Evolutionary conservation across 1,284 basidiomycete genomes (phyloP), one percentile per base, ranked within the genome.

Genomic region (Athelia psychrophila): DNA sequence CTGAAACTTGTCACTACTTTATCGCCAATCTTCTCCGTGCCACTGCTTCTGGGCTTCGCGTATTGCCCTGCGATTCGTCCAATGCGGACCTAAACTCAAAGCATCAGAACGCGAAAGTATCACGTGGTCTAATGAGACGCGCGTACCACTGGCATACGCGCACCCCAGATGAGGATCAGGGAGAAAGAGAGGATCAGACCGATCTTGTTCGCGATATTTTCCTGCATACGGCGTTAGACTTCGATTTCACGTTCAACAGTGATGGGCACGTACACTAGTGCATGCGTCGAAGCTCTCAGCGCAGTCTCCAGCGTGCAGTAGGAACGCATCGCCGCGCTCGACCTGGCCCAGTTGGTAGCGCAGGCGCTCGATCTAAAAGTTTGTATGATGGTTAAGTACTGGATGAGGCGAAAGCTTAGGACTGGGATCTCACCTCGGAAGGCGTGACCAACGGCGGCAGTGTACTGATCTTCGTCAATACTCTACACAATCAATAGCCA

Each of bases 281-380:
- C 93, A 95, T 1, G 92, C 91, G 60, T 93, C 89, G 62, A 96
- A 95, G 64, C 91, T 89, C 69, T 96, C 95, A 20, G 95, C 96
- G 62, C 95, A 99, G 66, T 99, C 97, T 10, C 96, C 97, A 2
- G 95, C 95, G 59, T 99, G 96, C 0, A 99, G 80, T 25, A 99
- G 78, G 71, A 99, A 99, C 0, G 94, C 94, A 63, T 95, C 84
- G 57, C 91, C 89, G n/a, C 77, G 76, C 53, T 95, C 90, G 4
- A 96, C 94, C 47, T 83, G 81, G 18, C 79, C 75, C 19, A 98
- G 77, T 60, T 96, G 91, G 61, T 84, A 75, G 47, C 92, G 79
- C 50, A 98, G 78, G 6, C 92, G 80, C 66, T 96, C 93, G 61
- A 97, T 91, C 93, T 96, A 55, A n/a, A n/a, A n/a, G n/a, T n/a